phyloP scores from a whole-genome alignment of 352 stramenopile species.

The Thalassiosira exigua region DNA sequence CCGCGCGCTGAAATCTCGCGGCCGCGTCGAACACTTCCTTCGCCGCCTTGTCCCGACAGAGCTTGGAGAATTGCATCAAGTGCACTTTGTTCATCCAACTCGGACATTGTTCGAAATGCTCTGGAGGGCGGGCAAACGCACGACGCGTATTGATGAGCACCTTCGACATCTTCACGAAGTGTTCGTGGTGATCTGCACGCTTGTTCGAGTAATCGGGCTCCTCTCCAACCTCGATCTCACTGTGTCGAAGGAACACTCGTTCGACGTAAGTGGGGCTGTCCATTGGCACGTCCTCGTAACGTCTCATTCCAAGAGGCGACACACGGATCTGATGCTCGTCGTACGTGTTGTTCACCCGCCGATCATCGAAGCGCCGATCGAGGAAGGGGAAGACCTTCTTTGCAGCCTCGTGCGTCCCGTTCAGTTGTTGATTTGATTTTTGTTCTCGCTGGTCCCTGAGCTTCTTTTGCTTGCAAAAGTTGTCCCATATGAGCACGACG shows the following conservation, averaged over 20 bases:
- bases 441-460: background rate
- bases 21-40: background rate
- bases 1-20: background rate
- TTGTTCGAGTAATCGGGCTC: background rate
- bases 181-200: background rate
- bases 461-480: background rate
- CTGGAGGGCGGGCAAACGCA: background rate
- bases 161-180: background rate
- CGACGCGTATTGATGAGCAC: background rate
- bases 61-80: background rate
- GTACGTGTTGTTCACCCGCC: background rate
- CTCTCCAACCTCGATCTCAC: background rate
- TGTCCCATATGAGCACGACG: constrained; percentile 13
- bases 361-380: background rate
- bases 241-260: background rate
- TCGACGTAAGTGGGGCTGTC: background rate
- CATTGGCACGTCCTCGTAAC: background rate
- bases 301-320: background rate
- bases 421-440: background rate
- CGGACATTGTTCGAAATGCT: background rate
- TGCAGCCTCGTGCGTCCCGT: constrained; percentile 12
- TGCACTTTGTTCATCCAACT: background rate
- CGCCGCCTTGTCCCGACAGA: background rate
- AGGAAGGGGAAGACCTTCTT: background rate
- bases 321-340: background rate